Percentiles rank a stretch among this genome's conserved stretches.
Conservation (phyloP, 2,329 filamentous ascomycete species). For the Colletotrichum sidae region DNA sequence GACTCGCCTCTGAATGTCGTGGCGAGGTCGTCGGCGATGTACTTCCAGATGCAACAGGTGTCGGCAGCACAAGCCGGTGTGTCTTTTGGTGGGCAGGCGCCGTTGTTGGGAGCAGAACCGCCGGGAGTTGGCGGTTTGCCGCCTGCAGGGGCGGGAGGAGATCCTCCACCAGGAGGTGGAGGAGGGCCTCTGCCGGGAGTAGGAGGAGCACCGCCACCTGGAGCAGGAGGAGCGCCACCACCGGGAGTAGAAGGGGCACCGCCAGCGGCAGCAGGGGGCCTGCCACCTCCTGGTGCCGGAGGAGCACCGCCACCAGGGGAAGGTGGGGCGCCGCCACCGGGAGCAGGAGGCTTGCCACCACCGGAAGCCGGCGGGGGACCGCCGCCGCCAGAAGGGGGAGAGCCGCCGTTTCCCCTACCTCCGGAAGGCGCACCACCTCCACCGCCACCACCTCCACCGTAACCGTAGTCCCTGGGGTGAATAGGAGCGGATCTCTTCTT, state of each 20-base stretch:
- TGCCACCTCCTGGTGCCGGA: too few relatives aligned
- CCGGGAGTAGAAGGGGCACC: background rate
- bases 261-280: conserved; percentile 1
- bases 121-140: background rate
- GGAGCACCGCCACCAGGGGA: background rate
- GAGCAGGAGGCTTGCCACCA: background rate
- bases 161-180: background rate
- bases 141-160: background rate
- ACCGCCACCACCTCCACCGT: background rate
- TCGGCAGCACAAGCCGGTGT: conserved; percentile 48
- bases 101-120: background rate
- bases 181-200: background rate
- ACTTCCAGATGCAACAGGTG: conserved; percentile 57
- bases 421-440: conserved; percentile 7
- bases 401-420: background rate
- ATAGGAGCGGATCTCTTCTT: conserved; percentile 6
- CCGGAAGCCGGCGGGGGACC: background rate
- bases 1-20: conserved; percentile 48
- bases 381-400: background rate
- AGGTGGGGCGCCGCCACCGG: background rate
- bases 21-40: conserved; percentile 53
- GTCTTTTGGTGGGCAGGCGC: conserved; percentile 38
- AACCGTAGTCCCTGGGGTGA: conserved; percentile 15
- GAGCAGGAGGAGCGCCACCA: background rate
- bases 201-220: background rate